Evolutionary conservation across 495 filamentous ascomycete genomes (phyloP).

Genomic region (Tuber melanosporum): DNA sequence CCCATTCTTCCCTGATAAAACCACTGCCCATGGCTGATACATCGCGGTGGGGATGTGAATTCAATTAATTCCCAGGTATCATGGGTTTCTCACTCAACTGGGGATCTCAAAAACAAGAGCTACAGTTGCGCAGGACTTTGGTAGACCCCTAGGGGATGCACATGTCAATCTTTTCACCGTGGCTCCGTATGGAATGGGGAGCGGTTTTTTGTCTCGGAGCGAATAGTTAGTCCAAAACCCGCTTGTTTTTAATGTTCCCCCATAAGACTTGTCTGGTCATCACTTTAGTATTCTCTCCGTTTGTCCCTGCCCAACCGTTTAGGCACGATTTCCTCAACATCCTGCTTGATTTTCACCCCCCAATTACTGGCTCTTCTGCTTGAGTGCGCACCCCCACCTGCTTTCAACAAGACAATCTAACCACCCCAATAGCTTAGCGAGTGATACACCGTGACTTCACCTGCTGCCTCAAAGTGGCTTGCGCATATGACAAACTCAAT

Average conservation of each 20-base stretch:
- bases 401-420: background rate
- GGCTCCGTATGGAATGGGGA: background rate
- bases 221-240: background rate
- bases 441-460: background rate
- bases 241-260: background rate
- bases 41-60: too few species aligned
- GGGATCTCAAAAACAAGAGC: background rate
- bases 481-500: background rate
- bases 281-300: background rate
- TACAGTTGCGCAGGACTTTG: background rate
- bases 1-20: too few species aligned
- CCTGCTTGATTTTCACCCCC: background rate
- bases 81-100: too few species aligned
- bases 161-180: background rate
- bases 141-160: background rate
- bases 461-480: background rate
- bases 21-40: too few species aligned
- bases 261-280: background rate
- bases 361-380: background rate
- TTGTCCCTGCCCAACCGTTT: background rate
- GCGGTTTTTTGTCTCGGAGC: background rate
- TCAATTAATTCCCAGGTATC: too few species aligned
- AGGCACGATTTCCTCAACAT: background rate
- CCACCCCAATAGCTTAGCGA: background rate
- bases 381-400: background rate